These are phyloP conservation scores for Polygonum maritimum DNA, from an alignment of 148 eudicot genomes.

Conservation along the genomic window DNA sequence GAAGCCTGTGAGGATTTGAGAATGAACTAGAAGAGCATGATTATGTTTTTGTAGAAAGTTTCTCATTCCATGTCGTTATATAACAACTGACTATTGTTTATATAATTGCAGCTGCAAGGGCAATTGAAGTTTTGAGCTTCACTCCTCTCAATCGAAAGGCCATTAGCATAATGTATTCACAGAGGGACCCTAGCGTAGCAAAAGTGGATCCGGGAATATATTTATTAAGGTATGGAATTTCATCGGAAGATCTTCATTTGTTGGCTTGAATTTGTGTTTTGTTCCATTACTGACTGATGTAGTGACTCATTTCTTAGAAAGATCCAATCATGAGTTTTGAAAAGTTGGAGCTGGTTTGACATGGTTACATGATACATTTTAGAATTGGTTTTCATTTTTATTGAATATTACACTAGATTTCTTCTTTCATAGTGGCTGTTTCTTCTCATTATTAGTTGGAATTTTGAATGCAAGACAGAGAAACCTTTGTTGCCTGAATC, in stretches of 20 bases:
- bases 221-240: conserved; percentile 32
- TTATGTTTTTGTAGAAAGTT: background rate
- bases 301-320: too few species aligned
- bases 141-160: conserved; percentile 42
- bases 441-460: too few species aligned
- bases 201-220: conserved; percentile 35
- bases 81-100: background rate
- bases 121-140: conserved; percentile 40
- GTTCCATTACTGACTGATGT: background rate
- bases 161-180: conserved; percentile 37
- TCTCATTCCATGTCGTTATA: background rate
- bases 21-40: background rate
- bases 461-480: background rate
- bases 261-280: background rate
- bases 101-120: conserved; percentile 34
- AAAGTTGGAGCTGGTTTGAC: too few species aligned
- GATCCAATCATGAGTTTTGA: too few species aligned
- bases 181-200: conserved; percentile 34
- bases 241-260: background rate
- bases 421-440: too few species aligned
- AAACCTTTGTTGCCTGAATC: background rate
- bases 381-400: too few species aligned
- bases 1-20: background rate
- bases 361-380: too few species aligned
- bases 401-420: too few species aligned